These are phyloP conservation scores for Udeniomyces megalosporus DNA, from an alignment of 768 basidiomycete genomes.

Conservation along the genomic window DNA sequence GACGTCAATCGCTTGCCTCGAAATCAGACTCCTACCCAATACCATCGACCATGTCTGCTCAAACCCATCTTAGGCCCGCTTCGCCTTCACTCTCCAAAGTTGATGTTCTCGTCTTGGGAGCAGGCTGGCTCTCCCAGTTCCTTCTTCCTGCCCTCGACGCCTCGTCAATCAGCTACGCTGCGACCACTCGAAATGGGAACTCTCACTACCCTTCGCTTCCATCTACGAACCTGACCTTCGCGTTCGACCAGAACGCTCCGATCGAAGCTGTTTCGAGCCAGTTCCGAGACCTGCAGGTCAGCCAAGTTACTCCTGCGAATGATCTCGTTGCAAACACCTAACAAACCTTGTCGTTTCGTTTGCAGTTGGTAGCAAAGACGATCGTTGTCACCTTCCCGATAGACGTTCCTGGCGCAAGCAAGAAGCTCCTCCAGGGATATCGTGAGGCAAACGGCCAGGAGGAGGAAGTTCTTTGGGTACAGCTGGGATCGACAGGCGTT, in stretches of 20 bases:
- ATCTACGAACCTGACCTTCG: background rate
- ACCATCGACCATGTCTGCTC: too few relatives aligned
- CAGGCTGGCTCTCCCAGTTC: slow-evolving; percentile 51
- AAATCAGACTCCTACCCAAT: too few relatives aligned
- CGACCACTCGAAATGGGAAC: slow-evolving; percentile 41
- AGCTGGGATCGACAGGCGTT: slow-evolving; percentile 46
- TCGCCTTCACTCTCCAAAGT: too few relatives aligned
- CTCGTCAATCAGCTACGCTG: slow-evolving; percentile 34
- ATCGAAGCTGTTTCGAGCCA: background rate
- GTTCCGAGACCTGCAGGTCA: too few relatives aligned
- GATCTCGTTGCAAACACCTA: too few relatives aligned
- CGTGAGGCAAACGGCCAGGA: slow-evolving; percentile 10
- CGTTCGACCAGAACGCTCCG: background rate
- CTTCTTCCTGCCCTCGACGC: slow-evolving; percentile 40
- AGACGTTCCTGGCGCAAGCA: slow-evolving; percentile 33
- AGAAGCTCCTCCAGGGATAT: slow-evolving; percentile 38
- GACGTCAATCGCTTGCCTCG: too few relatives aligned
- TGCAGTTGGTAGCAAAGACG: slow-evolving; percentile 39
- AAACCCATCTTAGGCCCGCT: too few relatives aligned
- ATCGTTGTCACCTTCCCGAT: slow-evolving; percentile 36
- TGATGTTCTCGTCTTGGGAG: slow-evolving; percentile 47
- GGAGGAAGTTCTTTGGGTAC: slow-evolving; percentile 37
- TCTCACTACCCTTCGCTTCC: slow-evolving; percentile 4
- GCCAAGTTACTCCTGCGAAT: too few relatives aligned
- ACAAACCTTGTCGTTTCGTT: too few relatives aligned